Conservation (phyloP, 148 eudicot genomes). For the Amaranthus cruentus region DNA sequence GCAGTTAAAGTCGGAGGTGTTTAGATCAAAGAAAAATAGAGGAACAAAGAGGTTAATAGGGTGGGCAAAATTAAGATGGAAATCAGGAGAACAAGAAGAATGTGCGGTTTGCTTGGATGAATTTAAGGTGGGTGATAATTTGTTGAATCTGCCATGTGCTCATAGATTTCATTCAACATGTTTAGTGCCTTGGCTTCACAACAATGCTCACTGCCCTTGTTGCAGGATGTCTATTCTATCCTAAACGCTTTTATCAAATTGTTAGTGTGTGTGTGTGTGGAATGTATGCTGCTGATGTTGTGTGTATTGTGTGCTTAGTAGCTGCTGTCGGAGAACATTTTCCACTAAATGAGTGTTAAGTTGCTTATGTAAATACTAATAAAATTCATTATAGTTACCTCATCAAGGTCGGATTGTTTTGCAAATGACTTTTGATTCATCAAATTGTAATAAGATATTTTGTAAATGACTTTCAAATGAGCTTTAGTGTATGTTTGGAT, state of each 20-base stretch:
- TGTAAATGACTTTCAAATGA: no score
- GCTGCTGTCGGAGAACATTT: no score
- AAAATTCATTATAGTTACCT: no score
- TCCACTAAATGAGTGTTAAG: no score
- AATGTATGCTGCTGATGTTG: no score
- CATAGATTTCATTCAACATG: slow-evolving; percentile 74
- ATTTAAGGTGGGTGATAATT: slow-evolving; percentile 40
- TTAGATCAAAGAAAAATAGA: slow-evolving; percentile 35
- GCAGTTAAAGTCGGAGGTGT: slow-evolving; percentile 37
- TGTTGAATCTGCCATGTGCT: slow-evolving; percentile 52
- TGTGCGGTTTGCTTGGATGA: slow-evolving; percentile 77
- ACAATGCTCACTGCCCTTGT: slow-evolving; percentile 71
- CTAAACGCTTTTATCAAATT: not conserved
- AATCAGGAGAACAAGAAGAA: slow-evolving; percentile 51
- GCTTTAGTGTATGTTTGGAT: no score
- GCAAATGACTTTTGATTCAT: no score
- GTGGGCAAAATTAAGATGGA: slow-evolving; percentile 53
- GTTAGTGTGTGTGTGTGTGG: no score
- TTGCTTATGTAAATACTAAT: no score
- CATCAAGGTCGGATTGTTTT: no score
- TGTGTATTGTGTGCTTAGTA: no score
- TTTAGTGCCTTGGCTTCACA: slow-evolving; percentile 69
- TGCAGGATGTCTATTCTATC: slow-evolving; percentile 43
- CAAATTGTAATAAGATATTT: no score
- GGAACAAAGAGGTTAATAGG: slow-evolving; percentile 34